Conservation (phyloP, 2,329 filamentous ascomycete species). For the Aspergillus sp. region DNA sequence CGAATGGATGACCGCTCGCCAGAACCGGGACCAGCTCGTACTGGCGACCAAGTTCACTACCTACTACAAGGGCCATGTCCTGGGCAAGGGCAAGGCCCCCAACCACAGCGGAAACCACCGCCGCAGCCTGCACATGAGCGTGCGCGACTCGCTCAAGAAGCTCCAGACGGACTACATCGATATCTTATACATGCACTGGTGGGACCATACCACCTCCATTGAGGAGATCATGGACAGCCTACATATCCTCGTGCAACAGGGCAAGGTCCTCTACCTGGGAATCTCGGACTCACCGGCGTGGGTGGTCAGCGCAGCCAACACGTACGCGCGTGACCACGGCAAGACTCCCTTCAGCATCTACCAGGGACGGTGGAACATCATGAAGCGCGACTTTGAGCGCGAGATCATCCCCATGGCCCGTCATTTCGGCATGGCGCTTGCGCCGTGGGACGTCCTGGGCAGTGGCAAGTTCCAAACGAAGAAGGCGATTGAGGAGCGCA, state of each 20-base stretch:
- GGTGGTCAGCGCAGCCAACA: constrained; percentile 40
- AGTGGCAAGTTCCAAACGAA: constrained; percentile 51
- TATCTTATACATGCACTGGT: constrained; percentile 57
- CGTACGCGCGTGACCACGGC: constrained; percentile 39
- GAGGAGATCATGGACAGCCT: constrained; percentile 40
- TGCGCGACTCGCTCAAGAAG: constrained; percentile 47
- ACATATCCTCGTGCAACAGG: constrained; percentile 37
- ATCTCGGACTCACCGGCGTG: constrained; percentile 43
- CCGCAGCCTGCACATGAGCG: constrained; percentile 42
- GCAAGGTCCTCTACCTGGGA: constrained; percentile 44
- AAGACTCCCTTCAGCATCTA: constrained; percentile 42
- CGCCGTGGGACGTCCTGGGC: constrained; percentile 61
- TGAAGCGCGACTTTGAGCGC: constrained; percentile 40
- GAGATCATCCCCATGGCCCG: constrained; percentile 43
- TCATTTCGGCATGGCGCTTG: constrained; percentile 47
- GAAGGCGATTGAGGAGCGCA: constrained; percentile 47
- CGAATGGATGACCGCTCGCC: constrained; percentile 66
- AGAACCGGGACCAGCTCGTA: constrained; percentile 67
- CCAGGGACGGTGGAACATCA: constrained; percentile 41
- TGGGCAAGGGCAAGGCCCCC: constrained; percentile 34
- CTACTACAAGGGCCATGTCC: constrained; percentile 51
- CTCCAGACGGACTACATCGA: constrained; percentile 56
- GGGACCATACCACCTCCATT: constrained; percentile 45
- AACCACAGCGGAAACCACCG: constrained; percentile 49
- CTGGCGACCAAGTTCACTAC: constrained; percentile 67